Evolutionary conservation across 768 basidiomycete species (phyloP), one percentile per base, ranked within the genome.

Genomic region (Termitomyces sp.): DNA sequence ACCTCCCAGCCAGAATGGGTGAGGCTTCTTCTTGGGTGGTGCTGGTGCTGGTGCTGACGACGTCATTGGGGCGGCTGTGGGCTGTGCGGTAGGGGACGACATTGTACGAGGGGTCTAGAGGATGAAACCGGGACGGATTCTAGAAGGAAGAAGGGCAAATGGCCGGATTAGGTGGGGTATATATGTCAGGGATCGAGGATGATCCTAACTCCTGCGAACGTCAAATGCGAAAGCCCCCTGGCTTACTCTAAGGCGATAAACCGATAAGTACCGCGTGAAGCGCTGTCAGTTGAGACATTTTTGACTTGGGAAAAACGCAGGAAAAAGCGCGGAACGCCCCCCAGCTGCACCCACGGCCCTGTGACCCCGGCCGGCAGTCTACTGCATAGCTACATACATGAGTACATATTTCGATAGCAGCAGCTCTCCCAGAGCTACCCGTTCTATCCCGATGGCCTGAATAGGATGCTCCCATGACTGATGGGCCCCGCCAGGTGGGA

Each of bases 1-100:
- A 82, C 90, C 91, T 68, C 91, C 91, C 8, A 93, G 79, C 81
- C 88, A 93, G 75, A 92, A 91, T 12, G 91, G 91, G 71, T 93
- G 89, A 16, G 89, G 89, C 70, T 84, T 71, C 75, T 90, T 90
- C 73, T 77, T 77, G 37, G 65, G 61, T 12, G 71, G 59, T 27
- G 70, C 48, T n/a, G 7, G 13, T 4, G n/a, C n/a, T n/a, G n/a
- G n/a, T n/a, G n/a, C n/a, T n/a, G 3, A n/a, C 5, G 31, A 48
- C n/a, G 54, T 56, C 42, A 34, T 32, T 3, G n/a, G n/a, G n/a
- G n/a, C n/a, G n/a, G n/a, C n/a, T n/a, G n/a, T n/a, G n/a, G n/a
- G n/a, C n/a, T n/a, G n/a, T n/a, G n/a, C n/a, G n/a, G 32, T 53
- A 34, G 61, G 46, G 31, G 58, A 49, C 48, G 61, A 62, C 60